Evolutionary conservation across 208 protist genomes (phyloP).

Genomic region (Leishmania arabica): DNA sequence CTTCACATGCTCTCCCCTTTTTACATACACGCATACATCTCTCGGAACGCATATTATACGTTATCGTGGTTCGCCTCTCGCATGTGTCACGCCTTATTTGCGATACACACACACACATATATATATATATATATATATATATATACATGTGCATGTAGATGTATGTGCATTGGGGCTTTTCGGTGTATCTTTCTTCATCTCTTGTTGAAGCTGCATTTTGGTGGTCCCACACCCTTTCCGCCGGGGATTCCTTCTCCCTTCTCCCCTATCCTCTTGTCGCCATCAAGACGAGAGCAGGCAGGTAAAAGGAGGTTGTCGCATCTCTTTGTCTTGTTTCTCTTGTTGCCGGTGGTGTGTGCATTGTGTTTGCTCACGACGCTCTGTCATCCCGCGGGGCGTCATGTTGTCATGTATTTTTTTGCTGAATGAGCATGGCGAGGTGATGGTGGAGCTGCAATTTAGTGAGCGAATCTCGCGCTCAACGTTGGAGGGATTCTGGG

Average conservation of each 20-base stretch:
- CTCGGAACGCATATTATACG: not conserved
- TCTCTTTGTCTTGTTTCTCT: not conserved
- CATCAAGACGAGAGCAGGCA: not conserved
- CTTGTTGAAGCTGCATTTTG: not conserved
- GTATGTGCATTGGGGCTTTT: not conserved
- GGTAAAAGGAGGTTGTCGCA: not conserved
- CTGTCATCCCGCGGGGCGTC: not conserved
- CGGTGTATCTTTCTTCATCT: not conserved
- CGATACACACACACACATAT: too few relatives aligned
- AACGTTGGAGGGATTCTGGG: conserved; percentile 79
- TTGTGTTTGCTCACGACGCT: not conserved
- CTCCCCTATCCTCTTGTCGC: not conserved
- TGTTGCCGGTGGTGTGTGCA: too few relatives aligned
- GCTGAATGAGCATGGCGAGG: conserved; percentile 72
- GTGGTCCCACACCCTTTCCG: not conserved
- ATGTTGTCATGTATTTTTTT: conserved; percentile 86
- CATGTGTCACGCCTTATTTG: not conserved
- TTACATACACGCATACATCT: not conserved
- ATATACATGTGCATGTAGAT: too few relatives aligned
- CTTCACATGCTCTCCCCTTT: not conserved
- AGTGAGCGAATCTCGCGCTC: conserved; percentile 66
- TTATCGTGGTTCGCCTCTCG: not conserved
- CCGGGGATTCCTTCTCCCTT: not conserved
- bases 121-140: too few relatives aligned
- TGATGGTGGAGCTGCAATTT: conserved; percentile 91